Evolutionary conservation across 768 basidiomycete genomes (phyloP).

Genomic region (Mycena filopes): DNA sequence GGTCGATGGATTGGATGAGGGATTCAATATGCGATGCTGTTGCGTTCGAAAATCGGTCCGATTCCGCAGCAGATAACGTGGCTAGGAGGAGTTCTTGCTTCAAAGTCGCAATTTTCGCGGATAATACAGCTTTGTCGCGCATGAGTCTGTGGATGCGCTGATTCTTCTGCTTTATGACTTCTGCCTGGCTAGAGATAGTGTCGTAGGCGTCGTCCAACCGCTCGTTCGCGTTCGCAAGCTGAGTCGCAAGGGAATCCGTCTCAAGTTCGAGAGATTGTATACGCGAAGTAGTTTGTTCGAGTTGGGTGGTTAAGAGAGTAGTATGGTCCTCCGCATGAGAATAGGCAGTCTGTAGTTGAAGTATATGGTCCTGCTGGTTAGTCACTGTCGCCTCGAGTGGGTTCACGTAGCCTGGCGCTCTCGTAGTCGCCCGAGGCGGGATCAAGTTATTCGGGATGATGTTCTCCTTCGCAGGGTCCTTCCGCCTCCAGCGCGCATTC

Average conservation of each 20-base stretch:
- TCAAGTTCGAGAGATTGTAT: background rate
- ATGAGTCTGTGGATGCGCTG: constrained; percentile 5
- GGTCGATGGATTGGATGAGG: background rate
- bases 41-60: background rate
- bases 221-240: background rate
- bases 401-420: background rate
- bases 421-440: background rate
- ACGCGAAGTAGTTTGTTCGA: background rate
- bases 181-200: background rate
- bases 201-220: background rate
- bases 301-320: background rate
- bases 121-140: background rate
- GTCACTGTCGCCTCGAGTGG: background rate
- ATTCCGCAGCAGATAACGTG: background rate
- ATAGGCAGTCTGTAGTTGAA: background rate
- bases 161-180: background rate
- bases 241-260: no score
- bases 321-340: no score
- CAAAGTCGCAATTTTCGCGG: background rate
- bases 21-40: background rate
- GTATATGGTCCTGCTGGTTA: background rate
- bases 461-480: background rate
- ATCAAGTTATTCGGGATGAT: background rate
- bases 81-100: background rate
- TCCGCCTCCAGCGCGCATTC: background rate